Percentiles rank a stretch among this genome's conserved stretches.
Conservation (phyloP, 139 green algal species). For the Coelastrella sp. region DNA sequence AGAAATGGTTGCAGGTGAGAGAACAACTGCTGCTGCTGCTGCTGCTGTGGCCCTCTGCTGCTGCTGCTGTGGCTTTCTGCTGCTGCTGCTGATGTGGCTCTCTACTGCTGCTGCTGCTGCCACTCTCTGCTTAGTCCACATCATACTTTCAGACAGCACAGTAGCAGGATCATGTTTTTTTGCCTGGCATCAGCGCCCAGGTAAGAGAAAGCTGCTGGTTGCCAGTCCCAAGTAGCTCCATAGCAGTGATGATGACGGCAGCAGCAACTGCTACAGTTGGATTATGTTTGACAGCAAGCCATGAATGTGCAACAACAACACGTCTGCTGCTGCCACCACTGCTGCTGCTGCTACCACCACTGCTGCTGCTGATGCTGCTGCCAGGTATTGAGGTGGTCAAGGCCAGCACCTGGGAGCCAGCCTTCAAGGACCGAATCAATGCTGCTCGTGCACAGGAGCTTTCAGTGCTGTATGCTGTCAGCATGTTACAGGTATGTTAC, state of each 20-base stretch:
- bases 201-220: too few relatives aligned
- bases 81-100: not conserved
- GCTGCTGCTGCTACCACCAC: not conserved
- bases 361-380: slow-evolving; percentile 19
- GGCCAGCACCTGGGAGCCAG: slow-evolving; percentile 51
- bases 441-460: slow-evolving; percentile 46
- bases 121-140: too few relatives aligned
- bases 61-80: not conserved
- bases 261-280: too few relatives aligned
- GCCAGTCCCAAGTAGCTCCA: not conserved
- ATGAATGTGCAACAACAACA: too few relatives aligned
- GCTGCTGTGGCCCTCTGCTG: not conserved
- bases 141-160: too few relatives aligned
- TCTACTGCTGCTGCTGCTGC: too few relatives aligned
- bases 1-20: slow-evolving; percentile 69
- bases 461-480: not conserved
- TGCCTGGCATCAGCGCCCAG: too few relatives aligned
- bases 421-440: slow-evolving; percentile 42
- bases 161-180: too few relatives aligned
- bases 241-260: not conserved
- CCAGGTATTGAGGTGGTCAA: slow-evolving; percentile 81
- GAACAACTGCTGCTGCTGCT: not conserved
- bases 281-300: too few relatives aligned
- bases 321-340: not conserved
- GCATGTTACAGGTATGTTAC: slow-evolving; percentile 46